Percentiles rank a stretch among this genome's conserved stretches.
Conservation (phyloP, 129 eudicot species). For the Flaveria sonorensis region DNA sequence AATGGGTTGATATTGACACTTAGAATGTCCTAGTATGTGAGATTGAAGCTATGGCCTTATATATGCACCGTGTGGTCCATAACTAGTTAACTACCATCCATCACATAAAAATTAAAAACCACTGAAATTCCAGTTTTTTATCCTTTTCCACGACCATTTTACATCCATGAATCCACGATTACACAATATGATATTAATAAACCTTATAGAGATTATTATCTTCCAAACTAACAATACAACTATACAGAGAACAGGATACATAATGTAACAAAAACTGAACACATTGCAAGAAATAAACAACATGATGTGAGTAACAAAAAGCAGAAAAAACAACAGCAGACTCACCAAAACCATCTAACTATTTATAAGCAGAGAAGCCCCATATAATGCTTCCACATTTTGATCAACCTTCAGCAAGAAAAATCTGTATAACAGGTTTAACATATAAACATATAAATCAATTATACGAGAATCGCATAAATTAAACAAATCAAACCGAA, state of each 20-base stretch:
- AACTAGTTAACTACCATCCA: background rate
- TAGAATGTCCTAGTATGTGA: background rate
- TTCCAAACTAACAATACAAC: background rate
- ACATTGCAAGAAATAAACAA: background rate
- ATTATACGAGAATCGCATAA: no score
- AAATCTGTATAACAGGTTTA: background rate
- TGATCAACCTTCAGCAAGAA: background rate
- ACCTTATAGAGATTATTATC: background rate
- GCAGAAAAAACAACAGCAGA: background rate
- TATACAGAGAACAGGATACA: background rate
- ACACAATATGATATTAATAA: background rate
- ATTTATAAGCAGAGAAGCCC: background rate
- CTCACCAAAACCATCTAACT: constrained; percentile 3
- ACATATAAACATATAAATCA: background rate
- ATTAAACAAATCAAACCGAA: no score
- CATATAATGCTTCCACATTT: background rate
- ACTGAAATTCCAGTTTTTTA: no score
- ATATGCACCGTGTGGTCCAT: background rate
- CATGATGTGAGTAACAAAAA: background rate
- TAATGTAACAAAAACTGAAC: background rate
- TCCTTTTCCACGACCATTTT: no score
- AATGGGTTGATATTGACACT: background rate
- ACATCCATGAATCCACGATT: no score
- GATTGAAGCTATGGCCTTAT: background rate
- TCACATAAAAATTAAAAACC: background rate